Evolutionary conservation across 2,329 filamentous ascomycete species (phyloP).

Genomic region (Samsoniella hepiali): DNA sequence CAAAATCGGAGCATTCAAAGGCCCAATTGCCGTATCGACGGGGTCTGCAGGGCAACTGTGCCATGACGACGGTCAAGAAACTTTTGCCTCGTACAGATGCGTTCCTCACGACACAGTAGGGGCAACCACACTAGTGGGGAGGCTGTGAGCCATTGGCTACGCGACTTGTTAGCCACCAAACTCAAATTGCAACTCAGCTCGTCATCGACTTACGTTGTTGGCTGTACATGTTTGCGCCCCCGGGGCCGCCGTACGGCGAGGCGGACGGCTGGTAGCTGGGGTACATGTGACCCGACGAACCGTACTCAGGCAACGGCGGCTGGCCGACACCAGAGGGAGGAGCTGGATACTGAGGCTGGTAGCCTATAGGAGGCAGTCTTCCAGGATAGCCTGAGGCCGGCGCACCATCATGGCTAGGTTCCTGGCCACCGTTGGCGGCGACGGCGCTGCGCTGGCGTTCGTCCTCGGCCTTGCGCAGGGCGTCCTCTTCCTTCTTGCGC

Average conservation of each 20-base stretch:
- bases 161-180: not conserved
- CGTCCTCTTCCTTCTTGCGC: conserved; percentile 98
- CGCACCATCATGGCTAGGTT: conserved; percentile 23
- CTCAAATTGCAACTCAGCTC: not conserved
- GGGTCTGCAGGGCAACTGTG: too few relatives aligned
- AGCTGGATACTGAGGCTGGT: conserved; percentile 60
- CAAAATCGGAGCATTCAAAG: not conserved
- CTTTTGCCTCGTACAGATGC: conserved; percentile 4
- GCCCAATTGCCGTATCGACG: too few relatives aligned
- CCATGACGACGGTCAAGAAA: not conserved
- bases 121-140: conserved; percentile 5
- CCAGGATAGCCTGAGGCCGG: conserved; percentile 48
- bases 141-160: conserved; percentile 20
- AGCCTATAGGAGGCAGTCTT: conserved; percentile 65
- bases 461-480: conserved; percentile 82
- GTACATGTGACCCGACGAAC: conserved; percentile 43
- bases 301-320: conserved; percentile 49
- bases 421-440: conserved; percentile 6
- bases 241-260: conserved; percentile 42
- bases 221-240: conserved; percentile 45
- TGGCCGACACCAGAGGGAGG: conserved; percentile 46
- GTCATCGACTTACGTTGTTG: conserved; percentile 36
- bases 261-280: conserved; percentile 45
- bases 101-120: not conserved
- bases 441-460: conserved; percentile 62